A percentile compares a stretch with the other conserved stretches of the same genome.
Conservation (phyloP, 2,329 filamentous ascomycete genomes). For the Pyricularia sp. region DNA sequence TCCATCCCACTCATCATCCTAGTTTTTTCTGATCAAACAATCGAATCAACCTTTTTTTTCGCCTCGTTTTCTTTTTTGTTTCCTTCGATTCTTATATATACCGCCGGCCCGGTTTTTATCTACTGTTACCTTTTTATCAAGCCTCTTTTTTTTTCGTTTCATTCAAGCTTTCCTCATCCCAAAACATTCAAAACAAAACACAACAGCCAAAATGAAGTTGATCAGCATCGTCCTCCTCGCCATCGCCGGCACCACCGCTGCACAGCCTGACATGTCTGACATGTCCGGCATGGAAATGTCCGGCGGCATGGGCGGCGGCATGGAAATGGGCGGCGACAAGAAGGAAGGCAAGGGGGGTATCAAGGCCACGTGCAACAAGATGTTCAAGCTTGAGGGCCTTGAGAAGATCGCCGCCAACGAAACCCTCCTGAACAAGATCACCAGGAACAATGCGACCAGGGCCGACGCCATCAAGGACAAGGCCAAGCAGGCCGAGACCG, state of each 20-base stretch:
- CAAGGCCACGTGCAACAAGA: slow-evolving; percentile 17
- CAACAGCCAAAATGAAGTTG: slow-evolving; percentile 12
- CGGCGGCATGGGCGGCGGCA: slow-evolving; percentile 5
- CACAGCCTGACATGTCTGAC: background rate
- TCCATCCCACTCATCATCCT: background rate
- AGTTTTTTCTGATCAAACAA: background rate
- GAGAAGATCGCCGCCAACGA: slow-evolving; percentile 21
- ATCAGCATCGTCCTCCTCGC: slow-evolving; percentile 10
- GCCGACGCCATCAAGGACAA: slow-evolving; percentile 23
- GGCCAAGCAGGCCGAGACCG: slow-evolving; percentile 16
- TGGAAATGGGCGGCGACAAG: slow-evolving; percentile 17
- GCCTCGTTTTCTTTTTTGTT: background rate
- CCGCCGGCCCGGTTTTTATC: background rate
- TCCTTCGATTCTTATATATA: background rate
- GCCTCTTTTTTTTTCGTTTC: background rate
- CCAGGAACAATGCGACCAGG: slow-evolving; percentile 22
- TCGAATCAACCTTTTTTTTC: background rate
- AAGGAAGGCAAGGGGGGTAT: slow-evolving; percentile 12
- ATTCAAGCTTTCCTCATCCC: no score
- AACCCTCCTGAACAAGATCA: slow-evolving; percentile 19
- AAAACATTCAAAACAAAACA: background rate
- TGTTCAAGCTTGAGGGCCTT: slow-evolving; percentile 15
- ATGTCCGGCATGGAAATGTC: background rate
- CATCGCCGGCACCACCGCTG: background rate
- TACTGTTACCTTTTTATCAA: no score